Evolutionary conservation across 495 filamentous ascomycete species (phyloP).

Genomic region (Daldinia bambusicola): DNA sequence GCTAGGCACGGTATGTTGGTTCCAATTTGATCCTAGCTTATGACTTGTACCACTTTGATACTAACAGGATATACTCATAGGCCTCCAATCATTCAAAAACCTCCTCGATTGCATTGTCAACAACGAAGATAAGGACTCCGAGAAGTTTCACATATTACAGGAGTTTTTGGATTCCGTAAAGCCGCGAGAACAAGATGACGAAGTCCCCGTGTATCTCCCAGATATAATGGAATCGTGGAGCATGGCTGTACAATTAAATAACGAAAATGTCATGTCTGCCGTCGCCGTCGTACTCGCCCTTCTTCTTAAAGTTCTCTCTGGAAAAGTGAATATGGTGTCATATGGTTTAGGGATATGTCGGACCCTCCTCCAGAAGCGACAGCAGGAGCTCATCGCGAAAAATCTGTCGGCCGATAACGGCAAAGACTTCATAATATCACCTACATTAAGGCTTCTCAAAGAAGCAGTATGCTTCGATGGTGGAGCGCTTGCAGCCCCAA

Average conservation of each 20-base stretch:
- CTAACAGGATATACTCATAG: constrained; percentile 54
- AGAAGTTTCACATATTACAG: constrained; percentile 70
- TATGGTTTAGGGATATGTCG: constrained; percentile 78
- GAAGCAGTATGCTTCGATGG: constrained; percentile 85
- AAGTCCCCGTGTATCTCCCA: constrained; percentile 68
- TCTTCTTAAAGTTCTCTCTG: constrained; percentile 77
- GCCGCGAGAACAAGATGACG: constrained; percentile 61
- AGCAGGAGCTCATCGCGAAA: constrained; percentile 75
- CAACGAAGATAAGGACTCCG: constrained; percentile 56
- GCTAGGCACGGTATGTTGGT: constrained; percentile 70
- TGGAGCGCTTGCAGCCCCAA: constrained; percentile 73
- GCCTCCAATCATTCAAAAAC: constrained; percentile 77
- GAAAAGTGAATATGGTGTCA: constrained; percentile 72
- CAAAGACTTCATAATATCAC: constrained; percentile 87
- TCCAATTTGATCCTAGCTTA: constrained; percentile 6
- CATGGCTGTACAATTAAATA: constrained; percentile 74
- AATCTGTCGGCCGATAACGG: constrained; percentile 76
- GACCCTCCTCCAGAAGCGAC: constrained; percentile 75
- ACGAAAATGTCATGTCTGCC: constrained; percentile 77
- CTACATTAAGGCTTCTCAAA: constrained; percentile 79
- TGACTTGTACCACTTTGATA: neutral
- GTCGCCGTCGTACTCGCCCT: constrained; percentile 80
- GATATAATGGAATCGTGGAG: constrained; percentile 84
- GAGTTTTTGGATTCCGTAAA: constrained; percentile 77
- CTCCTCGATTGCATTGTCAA: constrained; percentile 74